Conservation (phyloP, 148 eudicot genomes). For the Camellia granthamiana region DNA sequence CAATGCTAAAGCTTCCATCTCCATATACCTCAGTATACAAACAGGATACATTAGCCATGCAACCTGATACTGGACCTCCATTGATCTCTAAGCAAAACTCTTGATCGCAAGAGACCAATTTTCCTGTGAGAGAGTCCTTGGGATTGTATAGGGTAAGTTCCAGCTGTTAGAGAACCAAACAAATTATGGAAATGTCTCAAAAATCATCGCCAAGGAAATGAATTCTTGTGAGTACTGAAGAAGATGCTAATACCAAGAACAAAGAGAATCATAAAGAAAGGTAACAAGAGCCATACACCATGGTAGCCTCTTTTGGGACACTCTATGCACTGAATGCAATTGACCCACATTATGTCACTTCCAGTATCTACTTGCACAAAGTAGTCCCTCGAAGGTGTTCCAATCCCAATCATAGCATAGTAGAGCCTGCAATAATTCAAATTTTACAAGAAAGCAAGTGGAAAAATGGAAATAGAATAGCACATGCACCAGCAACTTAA, state of each 20-base stretch:
- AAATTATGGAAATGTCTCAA: constrained; percentile 11
- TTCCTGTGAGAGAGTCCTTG: constrained; percentile 60
- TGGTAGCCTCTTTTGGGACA: constrained; percentile 86
- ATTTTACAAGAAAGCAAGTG: neutral
- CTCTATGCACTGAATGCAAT: constrained; percentile 79
- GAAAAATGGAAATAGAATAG: neutral
- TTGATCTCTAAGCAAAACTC: constrained; percentile 62
- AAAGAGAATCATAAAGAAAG: constrained; percentile 4
- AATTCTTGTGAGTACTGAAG: neutral
- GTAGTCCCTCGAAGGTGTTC: constrained; percentile 81
- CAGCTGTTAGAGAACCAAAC: constrained; percentile 48
- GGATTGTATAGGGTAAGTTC: constrained; percentile 75
- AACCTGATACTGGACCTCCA: constrained; percentile 53
- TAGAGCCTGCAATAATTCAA: constrained; percentile 61
- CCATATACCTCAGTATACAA: constrained; percentile 70
- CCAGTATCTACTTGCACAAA: constrained; percentile 98
- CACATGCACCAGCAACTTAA: neutral
- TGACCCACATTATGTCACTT: constrained; percentile 91
- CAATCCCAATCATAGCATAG: constrained; percentile 87
- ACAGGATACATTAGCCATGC: constrained; percentile 63
- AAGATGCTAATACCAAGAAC: constrained; percentile 2
- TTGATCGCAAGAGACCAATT: constrained; percentile 49
- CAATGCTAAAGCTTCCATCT: constrained; percentile 84
- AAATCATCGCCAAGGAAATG: neutral
- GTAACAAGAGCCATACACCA: constrained; percentile 50